A percentile compares a stretch with the other conserved stretches of the same genome.
Conservation (phyloP, 1,139 yeast species). For the Saccharomyces hybrid region DNA sequence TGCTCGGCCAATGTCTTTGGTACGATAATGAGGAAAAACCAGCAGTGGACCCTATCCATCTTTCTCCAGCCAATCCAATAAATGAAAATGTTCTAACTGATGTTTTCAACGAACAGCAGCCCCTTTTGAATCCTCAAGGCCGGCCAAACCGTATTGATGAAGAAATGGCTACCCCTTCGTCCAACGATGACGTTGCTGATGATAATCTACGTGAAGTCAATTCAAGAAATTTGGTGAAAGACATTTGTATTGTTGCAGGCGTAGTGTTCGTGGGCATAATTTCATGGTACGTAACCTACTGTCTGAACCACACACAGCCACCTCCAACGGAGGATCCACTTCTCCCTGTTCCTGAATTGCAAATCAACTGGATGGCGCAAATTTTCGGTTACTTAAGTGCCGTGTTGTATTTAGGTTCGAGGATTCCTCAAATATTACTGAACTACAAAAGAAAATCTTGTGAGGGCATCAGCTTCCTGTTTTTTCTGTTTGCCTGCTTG, state of each 20-base stretch:
- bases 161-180: slow-evolving; percentile 14
- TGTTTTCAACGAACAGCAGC: slow-evolving; percentile 37
- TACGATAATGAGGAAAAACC: slow-evolving; percentile 48
- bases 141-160: slow-evolving; percentile 9
- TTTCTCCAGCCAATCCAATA: slow-evolving; percentile 86
- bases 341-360: slow-evolving; percentile 33
- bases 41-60: slow-evolving; percentile 62
- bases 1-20: slow-evolving; percentile 71
- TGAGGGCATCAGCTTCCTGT: slow-evolving; percentile 87
- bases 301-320: slow-evolving; percentile 30
- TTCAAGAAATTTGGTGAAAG: slow-evolving; percentile 30
- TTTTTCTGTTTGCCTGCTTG: slow-evolving; percentile 85
- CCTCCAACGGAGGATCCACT: slow-evolving; percentile 12
- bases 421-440: slow-evolving; percentile 81
- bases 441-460: slow-evolving; percentile 81
- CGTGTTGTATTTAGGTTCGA: slow-evolving; percentile 73
- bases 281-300: slow-evolving; percentile 73
- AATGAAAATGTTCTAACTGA: slow-evolving; percentile 59
- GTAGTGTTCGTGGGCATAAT: slow-evolving; percentile 71
- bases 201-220: slow-evolving; percentile 6
- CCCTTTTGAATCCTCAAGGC: slow-evolving; percentile 25
- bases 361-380: slow-evolving; percentile 74
- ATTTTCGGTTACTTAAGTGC: slow-evolving; percentile 92
- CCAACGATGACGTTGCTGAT: slow-evolving; percentile 5
- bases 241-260: slow-evolving; percentile 55